Base-by-base conservation (phyloP, 2,329 filamentous ascomycete species). In the Aspergillus pseudonomiae region DNA sequence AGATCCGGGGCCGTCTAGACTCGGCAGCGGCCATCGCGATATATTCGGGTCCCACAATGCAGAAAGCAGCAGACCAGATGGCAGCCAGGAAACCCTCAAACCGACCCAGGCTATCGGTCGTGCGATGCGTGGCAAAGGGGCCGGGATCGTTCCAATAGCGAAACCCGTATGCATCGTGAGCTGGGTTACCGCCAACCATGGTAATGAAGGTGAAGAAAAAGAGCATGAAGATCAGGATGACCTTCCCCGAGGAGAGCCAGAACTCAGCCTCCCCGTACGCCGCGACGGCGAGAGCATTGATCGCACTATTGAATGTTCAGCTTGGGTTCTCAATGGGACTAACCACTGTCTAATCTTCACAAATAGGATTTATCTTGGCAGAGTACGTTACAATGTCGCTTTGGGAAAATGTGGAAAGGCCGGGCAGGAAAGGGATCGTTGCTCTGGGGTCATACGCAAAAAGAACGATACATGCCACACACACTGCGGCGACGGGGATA, bases 171-270 rank as follows among this genome's bases (percentile, higher is more conserved):
- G 83, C 80, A 67, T 92, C 88, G 58, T 86, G 82, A 0, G 86
- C 74, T 0, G 92, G 92, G 70, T 93, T 93, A 1, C 90, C 92
- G 6, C 91, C 92, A 0, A 94, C 81, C 88, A 94, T 93, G 63
- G 89, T 88, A 66, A 94, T 82, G 70, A 95, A 91, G 3, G 91
- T 93, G 54, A 67, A 73, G 32, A 67, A 45, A 30, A 73, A 69
- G 4, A 74, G 57, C 1, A 70, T 68, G 41, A 75, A 36, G 56
- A 72, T 67, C 41, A 75, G 68, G 7, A 76, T 36, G 4, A 81
- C 69, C 63, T 82, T 81, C 67, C 77, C 75, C 65, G 74, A 73
- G 0, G 79, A 77, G 30, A 82, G 71, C 71, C 78, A 83, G 62
- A 83, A 83, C 66, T 83, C 81, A 6, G 79, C 73, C 54, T 79